Evolutionary conservation across 441 rosid genomes (phyloP).

Genomic region (Erysimum cheiri): DNA sequence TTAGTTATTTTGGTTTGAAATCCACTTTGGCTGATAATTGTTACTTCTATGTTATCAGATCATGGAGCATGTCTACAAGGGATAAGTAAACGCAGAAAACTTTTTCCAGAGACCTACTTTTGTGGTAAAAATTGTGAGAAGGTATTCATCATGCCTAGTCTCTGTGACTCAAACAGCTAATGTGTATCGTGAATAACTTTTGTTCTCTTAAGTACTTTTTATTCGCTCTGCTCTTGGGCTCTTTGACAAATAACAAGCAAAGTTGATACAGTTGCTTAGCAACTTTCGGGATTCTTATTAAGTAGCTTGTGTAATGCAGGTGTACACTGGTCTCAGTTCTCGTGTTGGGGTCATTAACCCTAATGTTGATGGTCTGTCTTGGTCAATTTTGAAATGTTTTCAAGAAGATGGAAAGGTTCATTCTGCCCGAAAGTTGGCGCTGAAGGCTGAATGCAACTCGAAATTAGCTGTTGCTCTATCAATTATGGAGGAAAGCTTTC

Average conservation of each 20-base stretch:
- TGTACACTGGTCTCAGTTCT: conserved; percentile 79
- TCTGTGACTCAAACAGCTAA: background rate
- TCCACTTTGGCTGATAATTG: conserved; percentile 34
- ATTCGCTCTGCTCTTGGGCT: conserved; percentile 2
- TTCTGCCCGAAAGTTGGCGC: conserved; percentile 73
- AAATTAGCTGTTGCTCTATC: conserved; percentile 92
- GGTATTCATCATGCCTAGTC: conserved; percentile 50
- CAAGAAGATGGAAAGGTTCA: conserved; percentile 82
- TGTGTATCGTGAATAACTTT: conserved; percentile 17
- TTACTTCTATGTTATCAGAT: conserved; percentile 57
- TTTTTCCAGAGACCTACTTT: conserved; percentile 61
- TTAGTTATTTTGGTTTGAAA: conserved; percentile 16
- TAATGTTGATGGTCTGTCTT: conserved; percentile 69
- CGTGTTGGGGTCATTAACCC: conserved; percentile 68
- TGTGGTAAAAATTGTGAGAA: conserved; percentile 72
- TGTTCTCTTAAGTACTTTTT: background rate
- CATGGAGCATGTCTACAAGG: conserved; percentile 66
- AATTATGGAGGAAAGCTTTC: conserved; percentile 96
- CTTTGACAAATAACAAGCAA: conserved; percentile 24
- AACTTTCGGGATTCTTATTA: conserved; percentile 32
- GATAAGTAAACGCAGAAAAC: conserved; percentile 45
- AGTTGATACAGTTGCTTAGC: conserved; percentile 14
- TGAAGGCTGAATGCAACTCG: conserved; percentile 96
- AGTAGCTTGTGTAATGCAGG: conserved; percentile 53
- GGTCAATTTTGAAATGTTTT: conserved; percentile 90